A percentile compares a stretch with the other conserved stretches of the same genome.
Evolutionary conservation across 2,329 filamentous ascomycete genomes (phyloP).

Genomic region (Triangularia setosa): DNA sequence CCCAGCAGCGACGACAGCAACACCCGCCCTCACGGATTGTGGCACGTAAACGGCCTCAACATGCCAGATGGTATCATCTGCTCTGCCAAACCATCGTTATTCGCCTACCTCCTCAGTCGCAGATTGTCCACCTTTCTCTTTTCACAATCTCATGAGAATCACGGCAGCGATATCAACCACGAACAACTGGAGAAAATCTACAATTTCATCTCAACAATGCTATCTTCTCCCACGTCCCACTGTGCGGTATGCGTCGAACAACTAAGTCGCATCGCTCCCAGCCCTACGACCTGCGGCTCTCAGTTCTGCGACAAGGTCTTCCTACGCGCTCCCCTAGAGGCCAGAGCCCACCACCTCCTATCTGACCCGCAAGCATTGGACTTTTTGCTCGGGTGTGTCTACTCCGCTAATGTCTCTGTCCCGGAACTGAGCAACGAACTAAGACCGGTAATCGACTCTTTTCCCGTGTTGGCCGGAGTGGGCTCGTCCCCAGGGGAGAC

Average conservation of each 20-base stretch:
- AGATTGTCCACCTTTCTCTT: constrained; percentile 18
- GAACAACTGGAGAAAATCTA: constrained; percentile 11
- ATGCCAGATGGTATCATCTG: constrained; percentile 16
- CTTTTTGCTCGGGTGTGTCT: constrained; percentile 24
- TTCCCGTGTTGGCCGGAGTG: constrained; percentile 17
- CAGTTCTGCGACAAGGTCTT: constrained; percentile 13
- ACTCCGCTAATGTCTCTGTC: constrained; percentile 14
- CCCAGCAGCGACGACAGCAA: constrained; percentile 14
- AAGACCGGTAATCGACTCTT: constrained; percentile 20
- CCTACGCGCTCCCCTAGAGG: constrained; percentile 16
- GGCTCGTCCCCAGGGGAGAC: constrained; percentile 14
- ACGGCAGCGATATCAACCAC: neutral
- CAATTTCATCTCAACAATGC: constrained; percentile 11
- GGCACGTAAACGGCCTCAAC: constrained; percentile 1
- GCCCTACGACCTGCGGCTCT: constrained; percentile 21
- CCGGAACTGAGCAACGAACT: neutral
- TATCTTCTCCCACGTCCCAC: constrained; percentile 17
- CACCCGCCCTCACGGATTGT: neutral
- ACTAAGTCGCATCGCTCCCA: constrained; percentile 11
- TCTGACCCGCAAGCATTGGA: constrained; percentile 24
- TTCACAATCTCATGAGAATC: neutral
- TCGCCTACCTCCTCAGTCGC: constrained; percentile 23
- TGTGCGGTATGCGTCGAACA: constrained; percentile 19
- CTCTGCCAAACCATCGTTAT: constrained; percentile 18
- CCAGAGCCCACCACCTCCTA: constrained; percentile 19